Evolutionary conservation across 495 filamentous ascomycete species (phyloP).

Genomic region (Geoglossum glabrum): DNA sequence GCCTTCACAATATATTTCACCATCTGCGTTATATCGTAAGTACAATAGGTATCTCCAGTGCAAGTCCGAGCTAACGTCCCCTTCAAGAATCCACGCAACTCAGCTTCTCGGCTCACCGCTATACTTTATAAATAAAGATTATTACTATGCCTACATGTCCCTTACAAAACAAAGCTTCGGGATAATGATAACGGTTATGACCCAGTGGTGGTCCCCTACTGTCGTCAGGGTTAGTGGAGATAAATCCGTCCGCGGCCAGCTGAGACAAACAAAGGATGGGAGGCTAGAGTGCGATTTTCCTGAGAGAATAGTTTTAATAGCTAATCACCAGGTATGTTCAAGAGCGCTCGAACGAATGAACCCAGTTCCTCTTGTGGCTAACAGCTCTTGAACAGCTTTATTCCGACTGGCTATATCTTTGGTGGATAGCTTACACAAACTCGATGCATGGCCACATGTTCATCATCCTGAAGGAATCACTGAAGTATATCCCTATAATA

Average conservation of each 20-base stretch:
- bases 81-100: conserved; percentile 31
- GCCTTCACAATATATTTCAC: conserved; percentile 45
- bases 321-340: conserved; percentile 50
- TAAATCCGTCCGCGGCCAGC: conserved; percentile 46
- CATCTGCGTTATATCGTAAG: conserved; percentile 23
- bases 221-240: conserved; percentile 59
- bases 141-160: conserved; percentile 62
- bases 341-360: neutral
- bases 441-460: conserved; percentile 64
- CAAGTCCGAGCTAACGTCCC: neutral
- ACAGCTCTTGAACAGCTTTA: conserved; percentile 30
- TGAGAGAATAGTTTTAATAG: conserved; percentile 56
- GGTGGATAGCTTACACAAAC: conserved; percentile 68
- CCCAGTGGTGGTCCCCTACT: conserved; percentile 65
- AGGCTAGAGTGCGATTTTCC: conserved; percentile 53
- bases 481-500: conserved; percentile 56
- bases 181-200: conserved; percentile 50
- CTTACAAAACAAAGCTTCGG: conserved; percentile 60
- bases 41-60: neutral
- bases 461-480: conserved; percentile 67
- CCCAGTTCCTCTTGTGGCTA: neutral
- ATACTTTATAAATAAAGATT: conserved; percentile 45
- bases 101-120: conserved; percentile 51
- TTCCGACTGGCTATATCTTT: conserved; percentile 75
- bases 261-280: conserved; percentile 42